Evolutionary conservation across 371 early-diverging fungal genomes (phyloP), one percentile per base, ranked within the genome.

Genomic region (Syncephalastrum racemosum): DNA sequence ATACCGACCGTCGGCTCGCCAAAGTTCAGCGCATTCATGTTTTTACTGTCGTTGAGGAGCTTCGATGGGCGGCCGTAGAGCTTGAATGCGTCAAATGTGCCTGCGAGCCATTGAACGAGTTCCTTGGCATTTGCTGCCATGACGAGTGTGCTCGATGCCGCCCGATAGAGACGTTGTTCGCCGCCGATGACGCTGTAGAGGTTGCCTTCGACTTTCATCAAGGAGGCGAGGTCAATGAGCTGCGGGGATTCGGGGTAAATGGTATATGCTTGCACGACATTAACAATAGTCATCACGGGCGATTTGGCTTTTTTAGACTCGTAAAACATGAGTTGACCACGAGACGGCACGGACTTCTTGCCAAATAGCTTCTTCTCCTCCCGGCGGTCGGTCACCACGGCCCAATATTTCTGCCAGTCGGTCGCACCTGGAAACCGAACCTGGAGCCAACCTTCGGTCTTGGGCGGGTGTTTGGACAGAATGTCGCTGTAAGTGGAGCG

Each of bases 221-320:
- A 43, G 2, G 73, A 73, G 10, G 71, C 69, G 56, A 71, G 50
- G 25, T 73, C 64, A 24, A 73, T 67, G 15, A 79, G 58, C 40
- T 79, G 73, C 2, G 75, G 73, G 4, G 73, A 66, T 50, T 79
- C 79, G 27, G 91, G 92, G 62, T 87, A 92, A 43, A 90, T 75
- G 4, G 88, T 85, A 50, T 92, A 90, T 4, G 83, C 87, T 54
- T 85, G 85, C 50, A 78, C 78, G 42, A 86, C 82, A 53, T 84
- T 78, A 53, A 72, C 68, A 54, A 88, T 60, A 12, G 75, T 75
- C 58, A 83, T 70, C 27, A 80, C 63, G 2, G 86, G 86, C n/a
- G 64, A 62, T 62, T 82, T 87, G 43, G 83, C 63, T 59, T 81
- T 83, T 62, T 78, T 80, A 51, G 70, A 68, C 40, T 81, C 81